A percentile compares a stretch with the other conserved stretches of the same genome.
Conservation (phyloP, 2,329 filamentous ascomycete species). For the Sarocladium oryzae region DNA sequence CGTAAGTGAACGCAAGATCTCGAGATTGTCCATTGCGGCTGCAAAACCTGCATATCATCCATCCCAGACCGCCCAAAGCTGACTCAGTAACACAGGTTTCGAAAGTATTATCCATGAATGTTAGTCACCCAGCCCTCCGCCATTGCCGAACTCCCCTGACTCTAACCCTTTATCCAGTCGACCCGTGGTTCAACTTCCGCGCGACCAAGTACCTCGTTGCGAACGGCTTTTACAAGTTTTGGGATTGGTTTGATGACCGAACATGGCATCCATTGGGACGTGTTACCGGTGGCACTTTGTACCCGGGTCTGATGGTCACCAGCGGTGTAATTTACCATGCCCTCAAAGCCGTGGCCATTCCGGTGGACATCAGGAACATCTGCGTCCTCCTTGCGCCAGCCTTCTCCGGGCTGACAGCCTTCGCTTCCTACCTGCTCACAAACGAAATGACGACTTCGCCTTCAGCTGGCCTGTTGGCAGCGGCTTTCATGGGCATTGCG, state of each 20-base stretch:
- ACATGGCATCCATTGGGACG: constrained; percentile 99
- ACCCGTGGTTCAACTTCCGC: constrained; percentile 99
- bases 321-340: constrained; percentile 94
- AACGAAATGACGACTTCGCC: constrained; percentile 96
- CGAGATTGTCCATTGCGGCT: background rate
- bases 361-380: constrained; percentile 97
- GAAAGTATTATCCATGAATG: constrained; percentile 99
- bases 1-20: constrained; percentile 50
- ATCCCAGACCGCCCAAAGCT: background rate
- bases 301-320: constrained; percentile 98
- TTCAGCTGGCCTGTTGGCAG: constrained; percentile 89
- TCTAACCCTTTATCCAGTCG: constrained; percentile 55
- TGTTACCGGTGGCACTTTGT: constrained; percentile 97
- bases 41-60: background rate
- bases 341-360: constrained; percentile 80
- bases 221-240: constrained; percentile 97
- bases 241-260: constrained; percentile 99
- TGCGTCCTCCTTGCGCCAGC: constrained; percentile 92
- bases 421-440: constrained; percentile 89
- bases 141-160: constrained; percentile 10
- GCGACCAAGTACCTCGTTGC: constrained; percentile 96
- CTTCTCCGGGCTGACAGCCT: constrained; percentile 89
- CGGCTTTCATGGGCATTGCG: constrained; percentile 93
- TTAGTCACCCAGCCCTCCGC: constrained; percentile 43
- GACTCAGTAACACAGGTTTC: constrained; percentile 57